Conservation (phyloP, 257 asterid genomes). For the Eustoma russellianum region DNA sequence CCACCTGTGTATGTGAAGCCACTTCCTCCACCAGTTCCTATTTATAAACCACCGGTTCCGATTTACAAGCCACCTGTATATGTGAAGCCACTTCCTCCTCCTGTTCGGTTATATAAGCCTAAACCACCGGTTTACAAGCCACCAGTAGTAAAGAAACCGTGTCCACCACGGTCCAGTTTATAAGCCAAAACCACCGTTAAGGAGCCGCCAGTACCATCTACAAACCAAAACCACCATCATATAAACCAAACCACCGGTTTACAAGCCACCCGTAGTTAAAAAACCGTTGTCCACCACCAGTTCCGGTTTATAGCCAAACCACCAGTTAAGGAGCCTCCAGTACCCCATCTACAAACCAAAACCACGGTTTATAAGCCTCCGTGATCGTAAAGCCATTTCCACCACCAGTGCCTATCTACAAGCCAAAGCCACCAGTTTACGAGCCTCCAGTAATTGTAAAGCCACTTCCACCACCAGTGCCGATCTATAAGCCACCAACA, state of each 20-base stretch:
- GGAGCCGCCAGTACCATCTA: slow-evolving; percentile 9
- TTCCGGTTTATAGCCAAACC: slow-evolving; percentile 35
- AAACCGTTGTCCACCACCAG: slow-evolving; percentile 21
- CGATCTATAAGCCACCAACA: slow-evolving; percentile 35
- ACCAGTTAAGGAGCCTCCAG: slow-evolving; percentile 4
- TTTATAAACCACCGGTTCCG: slow-evolving; percentile 11
- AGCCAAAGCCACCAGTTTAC: slow-evolving; percentile 30
- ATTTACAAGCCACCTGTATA: slow-evolving; percentile 20
- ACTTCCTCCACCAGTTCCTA: no score
- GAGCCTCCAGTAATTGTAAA: slow-evolving; percentile 8
- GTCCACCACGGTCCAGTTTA: slow-evolving; percentile 12
- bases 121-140: background rate
- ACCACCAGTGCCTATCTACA: slow-evolving; percentile 26
- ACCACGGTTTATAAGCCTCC: slow-evolving; percentile 24
- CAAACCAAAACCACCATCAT: slow-evolving; percentile 20
- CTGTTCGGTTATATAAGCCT: slow-evolving; percentile 8
- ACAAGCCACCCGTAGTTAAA: slow-evolving; percentile 5
- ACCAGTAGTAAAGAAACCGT: slow-evolving; percentile 2
- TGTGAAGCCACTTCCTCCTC: slow-evolving; percentile 29
- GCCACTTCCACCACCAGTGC: slow-evolving; percentile 37
- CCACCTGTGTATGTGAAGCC: no score
- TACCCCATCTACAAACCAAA: slow-evolving; percentile 29
- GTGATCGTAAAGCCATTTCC: slow-evolving; percentile 13
- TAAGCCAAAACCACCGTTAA: slow-evolving; percentile 13
- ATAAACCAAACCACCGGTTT: slow-evolving; percentile 32